Base-by-base conservation (phyloP, 495 filamentous ascomycete species). In the Chaetomium fimeti region DNA sequence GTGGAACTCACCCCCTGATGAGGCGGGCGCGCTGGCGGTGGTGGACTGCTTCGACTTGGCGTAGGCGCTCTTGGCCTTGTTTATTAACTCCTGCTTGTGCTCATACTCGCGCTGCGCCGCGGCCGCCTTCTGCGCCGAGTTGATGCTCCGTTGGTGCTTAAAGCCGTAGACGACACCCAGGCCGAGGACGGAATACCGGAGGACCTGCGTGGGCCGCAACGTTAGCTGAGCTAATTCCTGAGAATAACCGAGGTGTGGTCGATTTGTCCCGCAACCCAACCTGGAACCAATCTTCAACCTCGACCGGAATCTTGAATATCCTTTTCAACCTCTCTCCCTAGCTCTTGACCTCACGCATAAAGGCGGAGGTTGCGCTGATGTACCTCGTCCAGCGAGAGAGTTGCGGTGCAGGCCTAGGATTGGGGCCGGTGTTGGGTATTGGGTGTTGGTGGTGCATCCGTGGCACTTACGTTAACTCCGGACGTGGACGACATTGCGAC, bases 81-180 rank as follows among this genome's bases (percentile, higher is more conserved):
- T 79, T 81, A 98, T 97, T 78, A 98, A 80, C 55, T 84, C 82
- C 77, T 90, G 85, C 83, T 97, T 93, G 75, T 90, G 90, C 68
- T 92, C 79, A 70, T 91, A 97, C 75, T 96, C 91, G 67, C 84
- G 83, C 71, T 96, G 79, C 64, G 85, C 81, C 54, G 87, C 82
- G 49, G 83, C 80, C 65, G 83, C 75, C 77, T 88, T 89, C 66
- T 90, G 83, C 67, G 82, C 69, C 32, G 89, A 73, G 65, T 79
- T 87, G 73, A 98, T 83, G 48, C 83, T 82, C 58, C 85, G 83
- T 80, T 99, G 95, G 82, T 96, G 92, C 75, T 86, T 90, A 77
- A 96, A 80, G 75, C 94, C 94, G 81, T 98, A 98, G 75, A 95
- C 84, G 72, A 96, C 79, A 77, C 94, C 94, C 71, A 89, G 77